Evolutionary conservation across 1,284 basidiomycete species (phyloP), one percentile per base, ranked within the genome.

Genomic region (Cutaneotrichosporon mucoides): DNA sequence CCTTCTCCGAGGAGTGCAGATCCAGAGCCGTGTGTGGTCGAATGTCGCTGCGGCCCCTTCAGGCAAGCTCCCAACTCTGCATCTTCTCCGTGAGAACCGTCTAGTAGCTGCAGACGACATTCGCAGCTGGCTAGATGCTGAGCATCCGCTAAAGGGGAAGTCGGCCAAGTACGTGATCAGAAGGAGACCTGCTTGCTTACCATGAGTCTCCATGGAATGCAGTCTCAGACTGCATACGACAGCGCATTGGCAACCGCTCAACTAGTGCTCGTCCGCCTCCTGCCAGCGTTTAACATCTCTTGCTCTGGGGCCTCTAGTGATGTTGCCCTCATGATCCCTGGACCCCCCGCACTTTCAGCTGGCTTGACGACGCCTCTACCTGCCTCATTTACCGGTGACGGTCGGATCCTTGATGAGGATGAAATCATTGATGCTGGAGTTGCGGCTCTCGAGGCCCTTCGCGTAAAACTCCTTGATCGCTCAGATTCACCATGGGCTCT

Each of bases 291-390:
- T 37, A 61, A 71, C 16, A 64, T 68, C 1, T 67, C 66, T 3
- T 34, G 36, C 1, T 24, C 55, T 13, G 42, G 11, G 4, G 45
- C n/a, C 8, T 43, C 65, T 11, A 34, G 53, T 9, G 48, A 57
- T 13, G 53, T 64, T 6, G 66, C 67, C 8, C 63, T 70, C 5
- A 41, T 63, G 8, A 55, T 72, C 36, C 60, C 73, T 1, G 63
- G 56, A 9, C 72, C 73, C 5, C 73, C 73, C 4, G 64, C 68
- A 1, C 65, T 77, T 1, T 42, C 61, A 10, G 72, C 72, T 2
- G 75, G 75, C 3, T 53, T 77, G 10, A 68, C 65, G 0, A 77
- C 73, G 1, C 73, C 73, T 1, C 58, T 77, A 0, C 75, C 75
- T 1, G 70, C 73, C 0, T 68, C 70, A 0, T 53, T 76, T 16